These are phyloP conservation scores for Allium fistulosum DNA, from an alignment of 106 monocot species.

Conservation along the genomic window DNA sequence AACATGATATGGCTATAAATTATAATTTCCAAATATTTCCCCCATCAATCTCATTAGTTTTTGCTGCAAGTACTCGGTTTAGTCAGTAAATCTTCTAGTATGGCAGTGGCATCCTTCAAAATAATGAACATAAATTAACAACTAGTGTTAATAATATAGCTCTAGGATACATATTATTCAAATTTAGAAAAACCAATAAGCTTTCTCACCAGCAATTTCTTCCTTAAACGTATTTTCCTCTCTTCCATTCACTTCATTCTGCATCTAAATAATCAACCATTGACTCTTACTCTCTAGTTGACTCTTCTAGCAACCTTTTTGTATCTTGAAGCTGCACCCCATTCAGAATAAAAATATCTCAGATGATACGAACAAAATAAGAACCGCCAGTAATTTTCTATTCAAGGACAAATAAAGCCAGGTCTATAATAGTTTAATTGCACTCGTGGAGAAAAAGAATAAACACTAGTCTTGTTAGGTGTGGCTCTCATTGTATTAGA, in stretches of 20 bases:
- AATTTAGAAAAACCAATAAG: background rate
- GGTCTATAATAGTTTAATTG: too few species aligned
- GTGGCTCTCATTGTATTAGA: too few species aligned
- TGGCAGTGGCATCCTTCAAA: conserved; percentile 17
- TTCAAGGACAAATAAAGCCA: too few species aligned
- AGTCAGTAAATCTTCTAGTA: conserved; percentile 9
- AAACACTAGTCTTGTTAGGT: too few species aligned
- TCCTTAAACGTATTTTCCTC: conserved; percentile 12
- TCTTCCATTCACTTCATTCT: conserved; percentile 15
- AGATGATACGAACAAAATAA: background rate
- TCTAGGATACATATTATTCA: background rate
- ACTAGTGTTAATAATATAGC: background rate
- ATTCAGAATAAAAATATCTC: background rate
- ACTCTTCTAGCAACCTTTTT: conserved; percentile 10
- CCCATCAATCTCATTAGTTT: too few species aligned
- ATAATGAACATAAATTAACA: background rate
- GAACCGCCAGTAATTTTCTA: too few species aligned
- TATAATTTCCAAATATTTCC: too few species aligned
- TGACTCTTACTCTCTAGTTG: conserved; percentile 18
- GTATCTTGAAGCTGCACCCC: conserved; percentile 4
- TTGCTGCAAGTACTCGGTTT: background rate
- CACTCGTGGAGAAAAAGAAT: too few species aligned
- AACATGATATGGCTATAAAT: too few species aligned
- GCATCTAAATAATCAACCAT: conserved; percentile 15
- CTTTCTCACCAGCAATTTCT: conserved; percentile 16